These are phyloP conservation scores for Carex pumila DNA, from an alignment of 176 grass and related monocot species.

Conservation along the genomic window DNA sequence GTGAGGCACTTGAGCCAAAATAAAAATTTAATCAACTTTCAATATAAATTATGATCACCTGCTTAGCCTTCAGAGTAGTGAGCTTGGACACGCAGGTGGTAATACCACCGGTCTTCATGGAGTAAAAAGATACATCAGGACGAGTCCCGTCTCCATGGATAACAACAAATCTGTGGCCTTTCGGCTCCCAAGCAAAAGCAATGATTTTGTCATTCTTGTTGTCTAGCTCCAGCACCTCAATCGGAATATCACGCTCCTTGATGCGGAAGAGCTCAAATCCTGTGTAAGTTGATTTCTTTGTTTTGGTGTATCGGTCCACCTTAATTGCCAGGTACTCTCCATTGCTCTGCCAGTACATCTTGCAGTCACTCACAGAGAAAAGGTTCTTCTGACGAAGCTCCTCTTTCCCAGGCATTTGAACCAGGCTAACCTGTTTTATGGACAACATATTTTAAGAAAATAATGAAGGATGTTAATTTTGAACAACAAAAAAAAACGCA, in stretches of 20 bases:
- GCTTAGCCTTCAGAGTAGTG: constrained; percentile 75
- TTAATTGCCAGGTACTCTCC: constrained; percentile 92
- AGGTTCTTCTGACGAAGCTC: constrained; percentile 92
- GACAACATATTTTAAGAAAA: not conserved
- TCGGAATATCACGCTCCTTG: constrained; percentile 92
- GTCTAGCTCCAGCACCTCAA: constrained; percentile 92
- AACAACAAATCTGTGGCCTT: constrained; percentile 80
- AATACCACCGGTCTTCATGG: constrained; percentile 51
- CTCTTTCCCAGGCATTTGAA: constrained; percentile 88
- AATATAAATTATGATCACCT: constrained; percentile 16
- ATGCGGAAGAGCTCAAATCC: constrained; percentile 94
- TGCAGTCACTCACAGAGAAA: constrained; percentile 90
- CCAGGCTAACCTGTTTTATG: constrained; percentile 62
- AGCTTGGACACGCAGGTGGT: constrained; percentile 65
- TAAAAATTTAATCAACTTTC: not conserved
- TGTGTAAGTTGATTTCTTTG: constrained; percentile 91
- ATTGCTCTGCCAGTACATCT: constrained; percentile 90
- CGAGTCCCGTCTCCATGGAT: constrained; percentile 82
- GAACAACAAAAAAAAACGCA: not conserved
- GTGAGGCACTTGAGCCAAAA: not conserved
- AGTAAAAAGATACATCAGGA: constrained; percentile 80
- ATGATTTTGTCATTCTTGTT: constrained; percentile 98
- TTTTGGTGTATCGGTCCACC: constrained; percentile 94
- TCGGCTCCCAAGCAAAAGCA: constrained; percentile 95
- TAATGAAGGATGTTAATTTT: not conserved